Conservation (phyloP, 164 flowering plant genomes). For the Umbilicus rupestris region DNA sequence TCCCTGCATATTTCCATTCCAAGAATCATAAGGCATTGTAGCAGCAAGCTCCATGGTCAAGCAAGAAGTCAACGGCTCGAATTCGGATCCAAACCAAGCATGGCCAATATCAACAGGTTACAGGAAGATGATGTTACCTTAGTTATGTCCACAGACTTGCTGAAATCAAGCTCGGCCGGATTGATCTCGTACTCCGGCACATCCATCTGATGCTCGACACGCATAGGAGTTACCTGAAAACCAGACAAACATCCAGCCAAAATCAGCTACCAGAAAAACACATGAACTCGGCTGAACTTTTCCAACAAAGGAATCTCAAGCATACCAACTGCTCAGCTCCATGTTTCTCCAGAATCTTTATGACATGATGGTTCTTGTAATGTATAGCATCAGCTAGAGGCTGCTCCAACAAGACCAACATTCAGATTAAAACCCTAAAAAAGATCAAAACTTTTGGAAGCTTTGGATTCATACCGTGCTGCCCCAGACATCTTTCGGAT, state of each 20-base stretch:
- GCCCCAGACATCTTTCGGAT: conserved; percentile 56
- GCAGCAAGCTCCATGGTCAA: background rate
- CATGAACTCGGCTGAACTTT: background rate
- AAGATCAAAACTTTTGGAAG: background rate
- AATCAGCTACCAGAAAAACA: background rate
- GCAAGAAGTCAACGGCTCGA: background rate
- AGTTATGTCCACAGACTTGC: conserved; percentile 55
- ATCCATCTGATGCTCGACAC: conserved; percentile 59
- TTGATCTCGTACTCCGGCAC: conserved; percentile 93
- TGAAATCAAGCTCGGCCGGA: conserved; percentile 69
- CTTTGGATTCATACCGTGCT: conserved; percentile 37
- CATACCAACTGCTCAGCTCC: conserved; percentile 86
- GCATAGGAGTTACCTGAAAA: conserved; percentile 77
- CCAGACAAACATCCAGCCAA: background rate
- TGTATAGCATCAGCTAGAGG: conserved; percentile 95
- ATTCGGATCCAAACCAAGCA: no score
- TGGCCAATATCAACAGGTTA: no score
- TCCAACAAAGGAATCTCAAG: background rate
- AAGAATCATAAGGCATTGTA: background rate
- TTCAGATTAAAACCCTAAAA: background rate
- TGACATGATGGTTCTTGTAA: conserved; percentile 72
- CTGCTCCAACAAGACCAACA: conserved; percentile 23
- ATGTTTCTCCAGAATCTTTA: conserved; percentile 74
- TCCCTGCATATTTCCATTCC: conserved; percentile 40
- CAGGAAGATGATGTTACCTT: conserved; percentile 39